These are phyloP conservation scores for Aspergillus niger DNA, from an alignment of 2,329 filamentous ascomycete genomes.

Conservation along the genomic window DNA sequence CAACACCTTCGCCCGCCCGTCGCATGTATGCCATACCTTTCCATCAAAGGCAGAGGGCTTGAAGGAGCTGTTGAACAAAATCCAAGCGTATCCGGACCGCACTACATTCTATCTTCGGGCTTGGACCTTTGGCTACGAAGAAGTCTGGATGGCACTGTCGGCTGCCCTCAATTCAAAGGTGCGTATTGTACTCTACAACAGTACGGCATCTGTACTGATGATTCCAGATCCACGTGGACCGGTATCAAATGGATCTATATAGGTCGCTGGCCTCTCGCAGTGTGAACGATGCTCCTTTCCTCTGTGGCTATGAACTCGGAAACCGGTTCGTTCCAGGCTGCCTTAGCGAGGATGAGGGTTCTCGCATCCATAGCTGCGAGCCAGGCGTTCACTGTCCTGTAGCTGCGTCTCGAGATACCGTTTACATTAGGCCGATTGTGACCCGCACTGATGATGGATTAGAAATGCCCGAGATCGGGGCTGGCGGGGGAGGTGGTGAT, in stretches of 20 bases:
- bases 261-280: constrained; percentile 55
- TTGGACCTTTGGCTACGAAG: constrained; percentile 93
- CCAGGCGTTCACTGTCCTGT: constrained; percentile 56
- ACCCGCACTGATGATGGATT: constrained; percentile 58
- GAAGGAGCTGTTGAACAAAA: constrained; percentile 68
- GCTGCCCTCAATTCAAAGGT: constrained; percentile 67
- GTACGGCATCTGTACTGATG: constrained; percentile 15
- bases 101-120: constrained; percentile 82
- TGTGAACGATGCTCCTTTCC: constrained; percentile 63
- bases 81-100: constrained; percentile 67
- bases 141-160: constrained; percentile 83
- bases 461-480: constrained; percentile 71
- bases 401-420: constrained; percentile 54
- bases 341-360: constrained; percentile 64
- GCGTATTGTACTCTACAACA: constrained; percentile 15
- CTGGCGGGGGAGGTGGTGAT: constrained; percentile 78
- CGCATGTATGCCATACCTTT: constrained; percentile 54
- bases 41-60: constrained; percentile 73
- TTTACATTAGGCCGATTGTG: constrained; percentile 79
- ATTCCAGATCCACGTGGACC: constrained; percentile 74
- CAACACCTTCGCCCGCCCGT: constrained; percentile 70
- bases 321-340: constrained; percentile 71
- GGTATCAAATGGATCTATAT: constrained; percentile 77
- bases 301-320: constrained; percentile 74
- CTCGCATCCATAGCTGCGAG: constrained; percentile 83